Base-by-base conservation (phyloP, 306 rosid genomes). In the Cicer pinnatifidum region DNA sequence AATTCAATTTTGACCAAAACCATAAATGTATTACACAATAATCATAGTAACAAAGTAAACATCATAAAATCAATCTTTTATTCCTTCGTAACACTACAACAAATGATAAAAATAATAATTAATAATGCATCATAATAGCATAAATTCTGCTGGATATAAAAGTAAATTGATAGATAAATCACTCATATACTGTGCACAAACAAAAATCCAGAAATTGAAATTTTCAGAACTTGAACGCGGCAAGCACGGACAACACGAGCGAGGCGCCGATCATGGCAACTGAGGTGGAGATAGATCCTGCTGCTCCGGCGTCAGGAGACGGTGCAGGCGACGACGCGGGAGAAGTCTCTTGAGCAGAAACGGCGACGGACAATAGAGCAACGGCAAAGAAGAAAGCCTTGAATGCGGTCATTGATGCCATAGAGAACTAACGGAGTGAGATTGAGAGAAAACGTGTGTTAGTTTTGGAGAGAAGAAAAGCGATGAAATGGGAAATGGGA, bases 251-350 rank as follows among this genome's bases (percentile, higher is more conserved):
- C 19, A 78, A 11, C 17, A 79, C 44, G 17, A 79, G 48, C 23
- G 85, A 85, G 19, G 83, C 82, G 11, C 51, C 75, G 19, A 87
- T 62, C 82, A 82, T 38, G 1, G 84, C 82, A 13, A 76, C 71
- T 0, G 90, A 89, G 38, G 59, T 16, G 5, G 82, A 70, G 0
- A 66, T 65, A 46, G 82, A 75, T 19, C 60, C 64, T 0, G 90
- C 81, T 0, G 86, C 83, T 47, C 89, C 91, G 54, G 38, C 71
- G 0, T 65, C 71, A 0, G 59, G 70, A 6, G 20, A 20, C 5
- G 82, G 91, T 0, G 84, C 63, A 3, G 86, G 86, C 0, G 86
- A 37, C 0, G 86, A 82, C 1, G 70, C 20, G 0, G 81, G 60
- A 0, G 77, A 19, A 1, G 13, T 0, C 0, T 84, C 87, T 67